Percentiles rank a stretch among this genome's conserved stretches.
These are phyloP conservation scores for Podospora anserina DNA, from an alignment of 495 filamentous ascomycete species.

Conservation along the genomic window DNA sequence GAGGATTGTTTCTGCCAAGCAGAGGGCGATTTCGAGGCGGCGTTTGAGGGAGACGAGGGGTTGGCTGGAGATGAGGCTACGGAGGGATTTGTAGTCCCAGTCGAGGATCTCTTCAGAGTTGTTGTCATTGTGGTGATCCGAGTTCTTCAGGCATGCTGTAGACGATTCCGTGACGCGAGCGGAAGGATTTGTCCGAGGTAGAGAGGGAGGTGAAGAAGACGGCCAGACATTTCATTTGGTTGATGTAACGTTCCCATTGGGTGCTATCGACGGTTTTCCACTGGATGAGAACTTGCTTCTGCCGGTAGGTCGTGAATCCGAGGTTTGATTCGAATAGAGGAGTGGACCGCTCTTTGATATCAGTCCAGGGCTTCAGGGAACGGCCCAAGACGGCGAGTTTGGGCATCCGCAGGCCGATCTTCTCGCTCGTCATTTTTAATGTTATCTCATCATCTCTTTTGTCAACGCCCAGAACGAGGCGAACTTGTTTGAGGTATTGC, in stretches of 20 bases:
- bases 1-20: slow-evolving; percentile 34
- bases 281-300: slow-evolving; percentile 12
- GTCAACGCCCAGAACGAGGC: background rate
- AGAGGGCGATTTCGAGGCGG: background rate
- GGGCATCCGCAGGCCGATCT: slow-evolving; percentile 7
- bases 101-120: background rate
- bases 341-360: background rate
- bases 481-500: background rate
- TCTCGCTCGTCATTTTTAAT: slow-evolving; percentile 3
- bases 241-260: slow-evolving; percentile 17
- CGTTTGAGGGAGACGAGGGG: background rate
- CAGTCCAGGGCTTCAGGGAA: slow-evolving; percentile 7
- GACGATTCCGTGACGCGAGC: slow-evolving; percentile 17
- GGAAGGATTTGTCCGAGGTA: slow-evolving; percentile 15
- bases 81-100: background rate
- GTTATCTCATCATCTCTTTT: slow-evolving; percentile 9
- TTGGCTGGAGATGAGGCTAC: background rate
- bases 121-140: background rate
- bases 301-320: background rate
- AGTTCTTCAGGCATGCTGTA: slow-evolving; percentile 7
- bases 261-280: slow-evolving; percentile 22
- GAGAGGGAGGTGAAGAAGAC: slow-evolving; percentile 21
- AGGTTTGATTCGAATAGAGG: slow-evolving; percentile 5
- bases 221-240: slow-evolving; percentile 21
- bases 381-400: slow-evolving; percentile 5